These are phyloP conservation scores for Fistulifera pelliculosa DNA, from an alignment of 108 stramenopile genomes.

Conservation along the genomic window DNA sequence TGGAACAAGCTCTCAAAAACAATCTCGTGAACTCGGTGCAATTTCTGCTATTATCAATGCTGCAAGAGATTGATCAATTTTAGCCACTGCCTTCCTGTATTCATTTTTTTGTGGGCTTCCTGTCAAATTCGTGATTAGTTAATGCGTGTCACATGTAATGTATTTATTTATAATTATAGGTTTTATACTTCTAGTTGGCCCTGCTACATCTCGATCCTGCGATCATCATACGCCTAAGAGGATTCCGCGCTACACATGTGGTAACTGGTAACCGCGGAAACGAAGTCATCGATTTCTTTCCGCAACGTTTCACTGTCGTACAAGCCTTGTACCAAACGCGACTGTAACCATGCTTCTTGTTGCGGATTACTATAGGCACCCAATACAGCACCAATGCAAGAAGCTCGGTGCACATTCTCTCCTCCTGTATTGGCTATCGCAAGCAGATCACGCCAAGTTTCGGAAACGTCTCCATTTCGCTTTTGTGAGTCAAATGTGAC, in stretches of 20 bases:
- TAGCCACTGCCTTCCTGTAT: no score
- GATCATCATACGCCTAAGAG: no score
- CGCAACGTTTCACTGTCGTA: conserved; percentile 21
- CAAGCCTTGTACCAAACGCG: conserved; percentile 42
- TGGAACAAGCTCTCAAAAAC: conserved; percentile 24
- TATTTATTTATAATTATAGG: no score
- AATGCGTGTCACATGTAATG: no score
- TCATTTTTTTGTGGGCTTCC: no score
- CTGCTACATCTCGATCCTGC: no score
- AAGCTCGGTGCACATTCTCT: conserved; percentile 84
- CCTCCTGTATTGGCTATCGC: conserved; percentile 85
- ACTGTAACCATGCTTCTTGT: conserved; percentile 21
- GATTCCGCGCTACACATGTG: no score
- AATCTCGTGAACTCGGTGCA: conserved; percentile 39
- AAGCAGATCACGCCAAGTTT: conserved; percentile 53
- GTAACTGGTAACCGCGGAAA: conserved; percentile 28
- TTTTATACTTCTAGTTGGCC: no score
- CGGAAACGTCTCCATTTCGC: conserved; percentile 8
- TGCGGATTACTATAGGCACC: conserved; percentile 25
- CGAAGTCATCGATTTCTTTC: conserved; percentile 58
- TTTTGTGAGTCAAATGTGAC: conserved; percentile 45
- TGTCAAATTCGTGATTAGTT: no score
- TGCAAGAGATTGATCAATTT: conserved; percentile 9
- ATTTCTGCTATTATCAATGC: conserved; percentile 39
- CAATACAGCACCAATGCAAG: conserved; percentile 69